Evolutionary conservation across 106 monocot species (phyloP), one percentile per base, ranked within the genome.

Genomic region (Acorus gramineus): DNA sequence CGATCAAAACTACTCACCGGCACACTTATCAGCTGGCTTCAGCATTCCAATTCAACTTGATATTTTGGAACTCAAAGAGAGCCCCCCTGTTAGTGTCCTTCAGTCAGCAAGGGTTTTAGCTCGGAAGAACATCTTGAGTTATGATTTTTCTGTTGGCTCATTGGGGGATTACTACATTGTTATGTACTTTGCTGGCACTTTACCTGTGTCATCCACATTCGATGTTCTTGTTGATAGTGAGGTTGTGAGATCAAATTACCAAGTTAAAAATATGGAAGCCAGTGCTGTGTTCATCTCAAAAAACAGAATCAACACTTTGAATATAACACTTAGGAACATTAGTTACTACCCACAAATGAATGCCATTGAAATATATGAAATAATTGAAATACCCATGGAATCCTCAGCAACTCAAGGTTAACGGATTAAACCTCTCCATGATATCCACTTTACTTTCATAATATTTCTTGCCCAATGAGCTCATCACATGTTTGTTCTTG

Each of bases 261-360:
- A 10, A 6, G 48, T 82, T 44, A 70, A 71, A 14, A 77, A 71
- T 44, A 66, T 46, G 4, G 69, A 78, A 59, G 78, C 70, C 43
- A 54, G 73, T 71, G 73, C 66, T 11, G 7, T 82, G 14, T 49
- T 63, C 28, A 62, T 63, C 8, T 49, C 11, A 0, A 47, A 3
- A 52, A 78, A 78, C 70, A 62, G 47, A 49, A 50, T 74, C 2
- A 56, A 78, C 11, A 49, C 11, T 7, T 46, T 82, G 73, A 68
- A 66, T 7, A 66, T 78, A 4, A 47, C 65, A 8, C 70, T 82
- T 49, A 55, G 48, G 49, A 82, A 82, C 49, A 50, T 74, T 45
- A 77, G 69, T 59, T 82, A 74, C 64, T 82, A 74, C 62, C 82
- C 82, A 2, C 82, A 78, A 74, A 69, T 82, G 46, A 82, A 78